Evolutionary conservation across 352 stramenopile genomes (phyloP).

Genomic region (Globisporangium apiculatum): DNA sequence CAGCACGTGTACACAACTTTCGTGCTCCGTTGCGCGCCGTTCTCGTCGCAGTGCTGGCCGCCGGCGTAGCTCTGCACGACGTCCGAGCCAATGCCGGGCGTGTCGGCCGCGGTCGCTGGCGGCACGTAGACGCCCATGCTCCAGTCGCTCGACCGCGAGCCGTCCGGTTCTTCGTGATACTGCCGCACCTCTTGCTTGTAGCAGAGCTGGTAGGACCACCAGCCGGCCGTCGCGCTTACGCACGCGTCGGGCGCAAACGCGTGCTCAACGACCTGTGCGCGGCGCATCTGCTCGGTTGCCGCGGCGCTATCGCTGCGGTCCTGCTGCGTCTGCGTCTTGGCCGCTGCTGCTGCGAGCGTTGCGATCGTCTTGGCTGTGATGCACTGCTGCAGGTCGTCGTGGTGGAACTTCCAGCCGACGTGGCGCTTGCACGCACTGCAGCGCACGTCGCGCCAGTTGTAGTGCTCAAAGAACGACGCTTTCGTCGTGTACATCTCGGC

Average conservation of each 20-base stretch:
- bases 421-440: constrained; percentile 72
- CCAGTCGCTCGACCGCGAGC: constrained; percentile 67
- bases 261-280: constrained; percentile 36
- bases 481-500: constrained; percentile 61
- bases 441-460: constrained; percentile 74
- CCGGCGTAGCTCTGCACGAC: constrained; percentile 68
- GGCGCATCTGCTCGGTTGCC: constrained; percentile 25
- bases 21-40: constrained; percentile 59
- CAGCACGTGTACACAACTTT: constrained; percentile 79
- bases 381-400: constrained; percentile 67
- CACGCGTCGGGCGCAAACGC: constrained; percentile 45
- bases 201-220: constrained; percentile 85
- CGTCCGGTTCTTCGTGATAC: constrained; percentile 73
- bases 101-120: constrained; percentile 20
- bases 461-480: constrained; percentile 74
- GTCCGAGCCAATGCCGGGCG: constrained; percentile 22
- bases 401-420: constrained; percentile 78
- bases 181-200: constrained; percentile 78
- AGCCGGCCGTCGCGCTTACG: constrained; percentile 49
- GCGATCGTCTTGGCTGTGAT: constrained; percentile 56
- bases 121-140: constrained; percentile 69
- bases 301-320: constrained; percentile 21
- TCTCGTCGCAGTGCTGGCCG: constrained; percentile 81
- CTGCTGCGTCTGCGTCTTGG: constrained; percentile 30
- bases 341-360: constrained; percentile 27